Conservation (phyloP, 2,329 filamentous ascomycete genomes). For the Fusarium siculi region DNA sequence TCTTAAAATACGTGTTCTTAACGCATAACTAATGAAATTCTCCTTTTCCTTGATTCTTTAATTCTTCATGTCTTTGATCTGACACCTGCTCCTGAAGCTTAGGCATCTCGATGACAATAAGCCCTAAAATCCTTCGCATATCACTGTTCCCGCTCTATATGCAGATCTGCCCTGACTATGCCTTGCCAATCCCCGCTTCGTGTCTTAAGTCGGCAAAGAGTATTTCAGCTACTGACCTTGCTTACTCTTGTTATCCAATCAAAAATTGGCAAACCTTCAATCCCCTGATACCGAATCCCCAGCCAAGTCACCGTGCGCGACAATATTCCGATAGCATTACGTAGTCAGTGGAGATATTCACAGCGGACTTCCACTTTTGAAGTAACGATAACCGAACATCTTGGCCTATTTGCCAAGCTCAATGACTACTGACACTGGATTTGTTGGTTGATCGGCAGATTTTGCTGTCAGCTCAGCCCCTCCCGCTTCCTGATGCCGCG, state of each 20-base stretch:
- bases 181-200: background rate
- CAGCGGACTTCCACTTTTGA: background rate
- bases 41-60: background rate
- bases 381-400: background rate
- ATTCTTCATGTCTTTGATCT: too few species aligned
- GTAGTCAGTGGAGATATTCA: background rate
- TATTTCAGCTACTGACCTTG: background rate
- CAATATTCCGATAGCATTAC: background rate
- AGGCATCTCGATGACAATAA: conserved; percentile 7
- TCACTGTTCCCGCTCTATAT: background rate
- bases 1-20: background rate
- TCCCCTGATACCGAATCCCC: background rate
- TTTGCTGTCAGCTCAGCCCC: background rate
- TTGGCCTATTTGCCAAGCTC: background rate
- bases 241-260: background rate
- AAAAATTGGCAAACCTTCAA: background rate
- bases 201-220: background rate
- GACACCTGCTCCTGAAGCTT: background rate
- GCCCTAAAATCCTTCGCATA: conserved; percentile 10
- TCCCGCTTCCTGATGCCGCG: too few species aligned
- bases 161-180: background rate
- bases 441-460: background rate
- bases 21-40: background rate
- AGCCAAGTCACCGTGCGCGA: background rate
- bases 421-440: background rate